Percentiles rank a stretch among this genome's conserved stretches.
phyloP scores from a whole-genome alignment of 345 rosid genomes.

The Balakata baccata region DNA sequence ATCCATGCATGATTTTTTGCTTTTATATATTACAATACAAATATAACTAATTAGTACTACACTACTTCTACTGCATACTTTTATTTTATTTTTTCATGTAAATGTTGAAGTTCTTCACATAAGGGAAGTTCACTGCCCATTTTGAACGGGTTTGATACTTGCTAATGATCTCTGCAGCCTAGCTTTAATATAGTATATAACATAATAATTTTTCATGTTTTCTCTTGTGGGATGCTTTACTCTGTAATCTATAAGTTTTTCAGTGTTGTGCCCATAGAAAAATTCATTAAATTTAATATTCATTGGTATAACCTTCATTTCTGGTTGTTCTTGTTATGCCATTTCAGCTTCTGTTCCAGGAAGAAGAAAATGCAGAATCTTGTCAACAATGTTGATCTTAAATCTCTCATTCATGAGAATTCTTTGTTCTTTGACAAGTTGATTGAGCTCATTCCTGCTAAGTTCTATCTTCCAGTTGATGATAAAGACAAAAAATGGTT shows the following conservation, averaged over 20 bases:
- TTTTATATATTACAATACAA: too few relatives aligned
- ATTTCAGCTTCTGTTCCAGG: conserved; percentile 30
- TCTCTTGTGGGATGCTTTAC: too few relatives aligned
- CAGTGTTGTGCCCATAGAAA: background rate
- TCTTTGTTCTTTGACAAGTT: conserved; percentile 65
- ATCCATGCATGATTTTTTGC: background rate
- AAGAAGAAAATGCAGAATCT: conserved; percentile 41
- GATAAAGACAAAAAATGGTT: conserved; percentile 73
- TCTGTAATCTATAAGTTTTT: background rate
- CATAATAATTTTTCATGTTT: too few relatives aligned
- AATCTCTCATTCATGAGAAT: conserved; percentile 46
- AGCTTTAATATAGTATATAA: too few relatives aligned
- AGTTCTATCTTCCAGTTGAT: conserved; percentile 67
- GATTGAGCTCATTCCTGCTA: conserved; percentile 80
- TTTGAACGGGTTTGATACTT: too few relatives aligned
- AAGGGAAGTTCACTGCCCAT: too few relatives aligned
- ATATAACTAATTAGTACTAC: too few relatives aligned
- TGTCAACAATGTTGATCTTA: conserved; percentile 35
- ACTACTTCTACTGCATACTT: too few relatives aligned
- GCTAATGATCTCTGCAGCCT: too few relatives aligned
- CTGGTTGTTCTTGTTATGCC: background rate
- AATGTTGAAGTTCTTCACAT: too few relatives aligned
- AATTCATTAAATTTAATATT: background rate
- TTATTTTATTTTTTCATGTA: too few relatives aligned
- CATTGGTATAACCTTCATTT: background rate